These are phyloP conservation scores for Alternaria gansuensis DNA, from an alignment of 2,329 filamentous ascomycete genomes.

Conservation along the genomic window DNA sequence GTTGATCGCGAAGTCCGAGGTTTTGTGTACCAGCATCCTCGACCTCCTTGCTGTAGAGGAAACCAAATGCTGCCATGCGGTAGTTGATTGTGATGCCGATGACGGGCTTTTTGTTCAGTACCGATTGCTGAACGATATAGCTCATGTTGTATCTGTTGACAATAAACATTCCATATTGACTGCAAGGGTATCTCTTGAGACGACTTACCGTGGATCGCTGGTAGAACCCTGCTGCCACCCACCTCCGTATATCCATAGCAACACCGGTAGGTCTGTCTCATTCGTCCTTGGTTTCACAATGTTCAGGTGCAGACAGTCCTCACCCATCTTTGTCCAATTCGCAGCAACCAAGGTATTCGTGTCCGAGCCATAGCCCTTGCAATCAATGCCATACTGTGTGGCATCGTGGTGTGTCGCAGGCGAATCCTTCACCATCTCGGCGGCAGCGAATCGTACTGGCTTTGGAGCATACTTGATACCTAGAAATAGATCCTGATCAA, in stretches of 20 bases:
- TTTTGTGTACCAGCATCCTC: slow-evolving; percentile 51
- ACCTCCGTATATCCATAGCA: slow-evolving; percentile 50
- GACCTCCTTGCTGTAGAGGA: slow-evolving; percentile 56
- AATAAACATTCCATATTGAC: neutral
- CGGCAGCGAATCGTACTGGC: slow-evolving; percentile 39
- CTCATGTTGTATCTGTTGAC: slow-evolving; percentile 40
- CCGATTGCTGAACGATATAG: slow-evolving; percentile 45
- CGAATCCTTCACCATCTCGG: slow-evolving; percentile 26
- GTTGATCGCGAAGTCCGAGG: slow-evolving; percentile 69
- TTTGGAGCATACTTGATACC: slow-evolving; percentile 45
- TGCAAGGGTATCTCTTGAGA: neutral
- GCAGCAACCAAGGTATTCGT: slow-evolving; percentile 34
- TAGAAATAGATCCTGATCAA: slow-evolving; percentile 44
- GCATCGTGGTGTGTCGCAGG: slow-evolving; percentile 29
- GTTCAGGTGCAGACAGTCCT: slow-evolving; percentile 59
- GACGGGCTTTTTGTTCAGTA: slow-evolving; percentile 42
- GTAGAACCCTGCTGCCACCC: slow-evolving; percentile 47
- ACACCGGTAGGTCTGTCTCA: slow-evolving; percentile 33
- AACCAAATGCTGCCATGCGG: slow-evolving; percentile 60
- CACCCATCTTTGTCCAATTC: slow-evolving; percentile 39
- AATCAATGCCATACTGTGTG: slow-evolving; percentile 41
- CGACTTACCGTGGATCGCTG: slow-evolving; percentile 40
- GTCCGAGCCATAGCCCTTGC: slow-evolving; percentile 41
- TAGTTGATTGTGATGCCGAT: slow-evolving; percentile 58
- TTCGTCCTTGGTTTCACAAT: slow-evolving; percentile 39